Evolutionary conservation across 1,284 basidiomycete species (phyloP), one percentile per base, ranked within the genome.

Genomic region (Puccinia novopanici): DNA sequence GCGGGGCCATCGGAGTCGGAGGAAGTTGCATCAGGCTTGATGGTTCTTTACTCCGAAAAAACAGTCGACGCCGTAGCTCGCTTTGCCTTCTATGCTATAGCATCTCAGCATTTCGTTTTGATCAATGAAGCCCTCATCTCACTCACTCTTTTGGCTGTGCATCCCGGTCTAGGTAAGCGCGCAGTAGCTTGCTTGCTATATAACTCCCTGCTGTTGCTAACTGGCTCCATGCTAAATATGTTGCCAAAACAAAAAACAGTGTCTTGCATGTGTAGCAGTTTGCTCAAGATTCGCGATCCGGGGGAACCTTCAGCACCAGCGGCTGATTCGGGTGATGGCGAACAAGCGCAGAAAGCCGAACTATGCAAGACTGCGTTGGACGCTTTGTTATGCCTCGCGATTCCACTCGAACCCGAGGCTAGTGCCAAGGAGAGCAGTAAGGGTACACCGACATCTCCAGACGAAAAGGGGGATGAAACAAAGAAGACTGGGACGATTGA

Each of bases 41-140:
- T 0, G 37, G 54, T 27, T 22, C 61, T 78, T 34, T 57, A 68
- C 52, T 70, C 63, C 8, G 67, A 70, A 70, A 57, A 6, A 68
- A 70, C 68, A n/a, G 48, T 72, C 54, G 68, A 74, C 30, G 42
- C 34, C 1, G 2, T 80, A 22, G 57, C 52, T 67, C 67, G 68
- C 48, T 74, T 80, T 50, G 59, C 59, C 34, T 80, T 40, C 27
- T 52, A 48, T 24, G 37, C 68, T 27, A 34, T 61, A 37, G 19
- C 45, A 22, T 52, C 54, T 24, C 40, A 54, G 24, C 54, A 80
- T 67, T 34, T 67, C 45, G 10, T 80, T 54, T 34, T 80, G n/a
- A 54, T 80, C 13, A 80, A 80, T 57, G 78, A 80, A 74, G 78
- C 78, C 10, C 52, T 80, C 40, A 68, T 80, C n/a, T 73, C 78